phyloP scores from a whole-genome alignment of 129 eudicot species.

The Ambrosia trifida region DNA sequence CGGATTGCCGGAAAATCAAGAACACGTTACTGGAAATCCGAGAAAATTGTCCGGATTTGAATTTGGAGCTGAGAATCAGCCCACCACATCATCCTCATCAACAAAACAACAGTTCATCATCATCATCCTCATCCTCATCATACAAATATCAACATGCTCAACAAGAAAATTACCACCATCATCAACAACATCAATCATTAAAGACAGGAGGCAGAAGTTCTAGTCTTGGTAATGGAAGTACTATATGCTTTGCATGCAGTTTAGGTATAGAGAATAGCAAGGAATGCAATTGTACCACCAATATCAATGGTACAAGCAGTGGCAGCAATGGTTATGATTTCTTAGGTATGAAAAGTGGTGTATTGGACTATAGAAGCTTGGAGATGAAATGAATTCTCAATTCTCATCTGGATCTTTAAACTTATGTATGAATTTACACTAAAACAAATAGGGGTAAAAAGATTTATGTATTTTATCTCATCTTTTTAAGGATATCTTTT shows the following conservation, averaged over 20 bases:
- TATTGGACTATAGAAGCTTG: constrained; percentile 84
- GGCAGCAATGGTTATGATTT: constrained; percentile 65
- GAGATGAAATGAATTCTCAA: constrained; percentile 71
- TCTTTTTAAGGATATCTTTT: no score
- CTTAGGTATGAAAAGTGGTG: constrained; percentile 69
- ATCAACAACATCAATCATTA: constrained; percentile 34
- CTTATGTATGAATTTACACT: constrained; percentile 17
- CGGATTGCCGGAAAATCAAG: constrained; percentile 27
- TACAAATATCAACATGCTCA: constrained; percentile 34
- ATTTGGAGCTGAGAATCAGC: constrained; percentile 77
- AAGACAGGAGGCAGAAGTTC: constrained; percentile 56
- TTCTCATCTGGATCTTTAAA: constrained; percentile 3
- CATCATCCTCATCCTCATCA: constrained; percentile 32
- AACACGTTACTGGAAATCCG: constrained; percentile 22
- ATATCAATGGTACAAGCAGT: constrained; percentile 31
- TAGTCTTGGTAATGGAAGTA: constrained; percentile 8
- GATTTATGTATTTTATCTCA: constrained; percentile 25
- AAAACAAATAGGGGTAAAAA: constrained; percentile 29
- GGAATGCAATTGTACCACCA: constrained; percentile 61
- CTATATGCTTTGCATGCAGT: constrained; percentile 74
- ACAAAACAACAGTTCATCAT: constrained; percentile 31
- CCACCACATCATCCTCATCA: constrained; percentile 69
- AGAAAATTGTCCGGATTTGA: constrained; percentile 77
- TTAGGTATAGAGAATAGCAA: constrained; percentile 72
- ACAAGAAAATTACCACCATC: constrained; percentile 18